These are phyloP conservation scores for Kwoniella dejecticola DNA, from an alignment of 768 basidiomycete genomes.

Conservation along the genomic window DNA sequence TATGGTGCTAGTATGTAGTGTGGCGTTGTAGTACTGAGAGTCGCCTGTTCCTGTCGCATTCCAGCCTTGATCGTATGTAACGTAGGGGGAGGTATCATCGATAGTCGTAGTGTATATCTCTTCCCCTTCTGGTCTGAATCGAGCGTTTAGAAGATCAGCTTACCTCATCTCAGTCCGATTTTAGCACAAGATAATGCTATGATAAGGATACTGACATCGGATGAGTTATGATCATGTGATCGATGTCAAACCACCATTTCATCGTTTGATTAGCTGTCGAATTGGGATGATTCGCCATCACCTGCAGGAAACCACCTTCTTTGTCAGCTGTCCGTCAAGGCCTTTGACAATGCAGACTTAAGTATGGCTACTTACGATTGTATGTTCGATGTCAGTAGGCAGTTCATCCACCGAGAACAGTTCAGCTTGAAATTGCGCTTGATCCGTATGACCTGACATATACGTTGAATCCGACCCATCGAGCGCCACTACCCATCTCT, in stretches of 20 bases:
- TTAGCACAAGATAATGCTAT: no score
- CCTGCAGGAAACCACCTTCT: not conserved
- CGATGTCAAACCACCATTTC: conserved; percentile 36
- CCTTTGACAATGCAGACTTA: no score
- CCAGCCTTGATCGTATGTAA: conserved; percentile 21
- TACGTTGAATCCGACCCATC: conserved; percentile 1
- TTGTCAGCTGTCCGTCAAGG: no score
- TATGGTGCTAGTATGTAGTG: conserved; percentile 15
- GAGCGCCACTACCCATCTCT: not conserved
- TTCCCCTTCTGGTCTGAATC: not conserved
- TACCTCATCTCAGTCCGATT: not conserved
- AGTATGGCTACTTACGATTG: conserved; percentile 30
- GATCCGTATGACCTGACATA: not conserved
- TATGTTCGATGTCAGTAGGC: conserved; percentile 23
- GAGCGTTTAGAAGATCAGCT: not conserved
- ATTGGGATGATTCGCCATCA: conserved; percentile 9
- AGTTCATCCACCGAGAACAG: conserved; percentile 20
- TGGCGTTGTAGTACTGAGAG: conserved; percentile 17
- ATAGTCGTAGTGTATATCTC: conserved; percentile 20
- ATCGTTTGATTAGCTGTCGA: conserved; percentile 10
- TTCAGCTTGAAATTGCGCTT: conserved; percentile 11
- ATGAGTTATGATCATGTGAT: conserved; percentile 30
- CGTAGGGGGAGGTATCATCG: conserved; percentile 27
- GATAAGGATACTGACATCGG: conserved; percentile 17
- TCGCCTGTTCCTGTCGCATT: not conserved